phyloP scores from a whole-genome alignment of 2,329 filamentous ascomycete species.

The Aspergillus persii region DNA sequence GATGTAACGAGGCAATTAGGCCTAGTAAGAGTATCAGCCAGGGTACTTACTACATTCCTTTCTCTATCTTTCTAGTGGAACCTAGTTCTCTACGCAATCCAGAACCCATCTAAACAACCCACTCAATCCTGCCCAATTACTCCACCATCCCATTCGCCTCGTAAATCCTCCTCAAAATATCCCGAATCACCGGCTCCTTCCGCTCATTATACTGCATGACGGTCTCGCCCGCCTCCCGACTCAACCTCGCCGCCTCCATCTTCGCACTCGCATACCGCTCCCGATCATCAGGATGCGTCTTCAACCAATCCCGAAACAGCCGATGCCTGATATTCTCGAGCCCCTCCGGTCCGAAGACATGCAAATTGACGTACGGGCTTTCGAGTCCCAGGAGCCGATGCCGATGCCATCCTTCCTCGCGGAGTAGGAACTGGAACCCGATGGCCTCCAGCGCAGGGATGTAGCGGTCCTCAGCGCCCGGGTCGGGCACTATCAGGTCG shows the following conservation, averaged over 20 bases:
- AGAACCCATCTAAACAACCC: too few relatives aligned
- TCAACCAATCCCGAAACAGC: slow-evolving; percentile 49
- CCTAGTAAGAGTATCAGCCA: too few relatives aligned
- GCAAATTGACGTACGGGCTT: slow-evolving; percentile 46
- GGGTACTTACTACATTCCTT: too few relatives aligned
- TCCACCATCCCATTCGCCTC: not conserved
- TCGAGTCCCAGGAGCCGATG: slow-evolving; percentile 49
- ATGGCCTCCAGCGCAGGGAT: slow-evolving; percentile 42
- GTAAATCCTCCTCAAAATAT: slow-evolving; percentile 39
- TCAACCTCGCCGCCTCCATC: slow-evolving; percentile 32
- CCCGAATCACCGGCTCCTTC: slow-evolving; percentile 42
- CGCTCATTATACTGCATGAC: slow-evolving; percentile 42
- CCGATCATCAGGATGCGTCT: slow-evolving; percentile 37
- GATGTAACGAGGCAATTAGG: too few relatives aligned
- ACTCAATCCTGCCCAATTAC: not conserved
- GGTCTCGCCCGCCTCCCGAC: slow-evolving; percentile 30
- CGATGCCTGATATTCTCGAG: slow-evolving; percentile 45
- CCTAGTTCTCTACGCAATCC: too few relatives aligned
- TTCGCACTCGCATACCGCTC: slow-evolving; percentile 44
- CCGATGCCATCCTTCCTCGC: slow-evolving; percentile 49
- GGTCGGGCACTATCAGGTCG: slow-evolving; percentile 47
- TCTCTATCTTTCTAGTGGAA: too few relatives aligned
- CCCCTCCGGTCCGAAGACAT: slow-evolving; percentile 48
- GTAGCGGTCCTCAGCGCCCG: slow-evolving; percentile 44
- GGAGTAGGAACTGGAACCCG: slow-evolving; percentile 48